These are phyloP conservation scores for Elongisporangium anandrum DNA, from an alignment of 352 stramenopile species.

Conservation along the genomic window DNA sequence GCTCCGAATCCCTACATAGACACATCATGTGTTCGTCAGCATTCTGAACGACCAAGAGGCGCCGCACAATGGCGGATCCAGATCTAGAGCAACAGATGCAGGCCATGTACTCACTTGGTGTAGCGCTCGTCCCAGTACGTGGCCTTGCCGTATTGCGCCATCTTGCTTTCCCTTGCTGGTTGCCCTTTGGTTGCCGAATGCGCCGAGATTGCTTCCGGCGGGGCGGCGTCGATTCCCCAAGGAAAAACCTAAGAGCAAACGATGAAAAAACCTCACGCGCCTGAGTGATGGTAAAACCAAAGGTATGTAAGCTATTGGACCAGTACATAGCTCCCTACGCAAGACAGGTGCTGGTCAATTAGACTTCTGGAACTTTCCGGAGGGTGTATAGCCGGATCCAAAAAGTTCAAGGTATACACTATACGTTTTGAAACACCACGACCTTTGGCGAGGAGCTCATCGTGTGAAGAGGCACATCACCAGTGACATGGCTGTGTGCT, in stretches of 20 bases:
- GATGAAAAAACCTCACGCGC: background rate
- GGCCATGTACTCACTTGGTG: slow-evolving; percentile 72
- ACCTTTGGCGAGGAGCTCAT: background rate
- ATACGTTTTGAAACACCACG: background rate
- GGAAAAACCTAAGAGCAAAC: background rate
- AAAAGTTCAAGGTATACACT: background rate
- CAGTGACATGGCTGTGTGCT: too few relatives aligned
- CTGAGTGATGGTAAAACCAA: background rate
- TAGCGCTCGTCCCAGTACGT: slow-evolving; percentile 94
- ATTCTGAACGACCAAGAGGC: background rate
- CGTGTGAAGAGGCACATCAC: too few relatives aligned
- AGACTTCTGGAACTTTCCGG: background rate
- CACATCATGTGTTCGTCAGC: background rate
- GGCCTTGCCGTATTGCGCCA: slow-evolving; percentile 92
- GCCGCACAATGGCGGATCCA: background rate
- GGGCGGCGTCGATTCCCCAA: too few relatives aligned
- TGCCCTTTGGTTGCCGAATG: background rate
- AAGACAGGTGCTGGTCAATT: background rate
- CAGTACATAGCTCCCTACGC: too few relatives aligned
- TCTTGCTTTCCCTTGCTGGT: slow-evolving; percentile 9
- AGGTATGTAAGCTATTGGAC: background rate
- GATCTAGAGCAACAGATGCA: background rate
- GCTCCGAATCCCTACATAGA: slow-evolving; percentile 80
- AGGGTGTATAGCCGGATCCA: background rate
- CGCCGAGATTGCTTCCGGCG: background rate